Percentiles rank a stretch among this genome's conserved stretches.
Evolutionary conservation across 2,329 filamentous ascomycete genomes (phyloP).

Genomic region (Fusarium guadeloupense): DNA sequence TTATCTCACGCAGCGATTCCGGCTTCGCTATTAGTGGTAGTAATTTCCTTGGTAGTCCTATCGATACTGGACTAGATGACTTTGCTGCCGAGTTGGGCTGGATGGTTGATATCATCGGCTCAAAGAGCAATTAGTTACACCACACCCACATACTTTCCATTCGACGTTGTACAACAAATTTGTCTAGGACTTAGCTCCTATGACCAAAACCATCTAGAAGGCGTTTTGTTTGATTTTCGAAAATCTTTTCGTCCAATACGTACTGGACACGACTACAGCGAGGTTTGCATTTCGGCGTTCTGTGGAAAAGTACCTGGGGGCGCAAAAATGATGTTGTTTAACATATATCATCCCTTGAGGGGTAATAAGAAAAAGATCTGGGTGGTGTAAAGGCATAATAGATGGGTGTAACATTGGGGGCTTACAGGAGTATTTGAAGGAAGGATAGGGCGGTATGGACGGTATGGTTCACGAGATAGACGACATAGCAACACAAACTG

Average conservation of each 20-base stretch:
- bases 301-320: constrained; percentile 21
- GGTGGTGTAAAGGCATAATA: constrained; percentile 10
- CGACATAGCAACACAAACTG: constrained; percentile 25
- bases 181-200: constrained; percentile 3
- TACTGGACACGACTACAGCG: constrained; percentile 10
- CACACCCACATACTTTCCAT: neutral
- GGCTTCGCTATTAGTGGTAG: constrained; percentile 29
- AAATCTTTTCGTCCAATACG: constrained; percentile 5
- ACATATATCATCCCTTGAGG: constrained; percentile 14
- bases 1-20: constrained; percentile 39
- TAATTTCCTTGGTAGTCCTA: constrained; percentile 48
- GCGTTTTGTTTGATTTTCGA: constrained; percentile 30
- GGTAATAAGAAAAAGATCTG: constrained; percentile 21
- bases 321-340: constrained; percentile 7
- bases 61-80: constrained; percentile 52
- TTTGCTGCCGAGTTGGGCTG: constrained; percentile 60
- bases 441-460: neutral
- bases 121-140: constrained; percentile 36
- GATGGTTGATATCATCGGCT: constrained; percentile 60
- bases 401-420: constrained; percentile 8
- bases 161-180: constrained; percentile 20
- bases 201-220: constrained; percentile 23
- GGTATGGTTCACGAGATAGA: constrained; percentile 26
- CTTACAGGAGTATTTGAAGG: neutral
- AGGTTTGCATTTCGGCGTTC: constrained; percentile 37